Evolutionary conservation across 306 rosid species (phyloP).

Genomic region (Citrullus mucosospermus): DNA sequence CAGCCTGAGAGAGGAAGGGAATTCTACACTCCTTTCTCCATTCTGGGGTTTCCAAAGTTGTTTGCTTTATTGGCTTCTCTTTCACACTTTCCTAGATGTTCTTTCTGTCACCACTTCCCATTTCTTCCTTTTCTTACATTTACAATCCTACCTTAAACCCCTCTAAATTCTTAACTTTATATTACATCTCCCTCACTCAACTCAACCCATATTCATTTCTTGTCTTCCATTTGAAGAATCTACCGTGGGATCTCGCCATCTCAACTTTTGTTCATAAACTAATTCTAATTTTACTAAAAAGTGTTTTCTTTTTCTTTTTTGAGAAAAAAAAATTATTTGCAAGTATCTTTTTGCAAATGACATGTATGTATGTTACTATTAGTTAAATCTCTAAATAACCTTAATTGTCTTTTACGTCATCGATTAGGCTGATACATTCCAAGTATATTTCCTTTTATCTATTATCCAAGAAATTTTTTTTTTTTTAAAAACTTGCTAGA

Average conservation of each 20-base stretch:
- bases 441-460: neutral
- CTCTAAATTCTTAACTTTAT: neutral
- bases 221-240: neutral
- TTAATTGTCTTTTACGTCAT: too few relatives aligned
- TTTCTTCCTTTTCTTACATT: slow-evolving; percentile 1
- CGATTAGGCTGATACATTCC: too few relatives aligned
- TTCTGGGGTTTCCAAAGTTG: slow-evolving; percentile 6
- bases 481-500: neutral
- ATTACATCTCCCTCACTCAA: too few relatives aligned
- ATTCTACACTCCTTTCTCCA: slow-evolving; percentile 17
- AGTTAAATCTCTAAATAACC: neutral
- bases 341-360: neutral
- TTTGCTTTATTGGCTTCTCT: slow-evolving; percentile 35
- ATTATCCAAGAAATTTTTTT: neutral
- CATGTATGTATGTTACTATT: neutral
- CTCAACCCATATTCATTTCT: neutral
- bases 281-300: too few relatives aligned
- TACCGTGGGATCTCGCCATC: neutral
- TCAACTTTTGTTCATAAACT: too few relatives aligned
- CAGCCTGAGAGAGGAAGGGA: slow-evolving; percentile 33
- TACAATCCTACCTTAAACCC: neutral
- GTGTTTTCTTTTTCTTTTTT: too few relatives aligned
- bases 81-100: slow-evolving; percentile 89
- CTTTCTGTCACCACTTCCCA: slow-evolving; percentile 30
- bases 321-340: too few relatives aligned